Evolutionary conservation across 352 stramenopile genomes (phyloP), one percentile per base, ranked within the genome.

Genomic region (Halophytophthora batemanensis): DNA sequence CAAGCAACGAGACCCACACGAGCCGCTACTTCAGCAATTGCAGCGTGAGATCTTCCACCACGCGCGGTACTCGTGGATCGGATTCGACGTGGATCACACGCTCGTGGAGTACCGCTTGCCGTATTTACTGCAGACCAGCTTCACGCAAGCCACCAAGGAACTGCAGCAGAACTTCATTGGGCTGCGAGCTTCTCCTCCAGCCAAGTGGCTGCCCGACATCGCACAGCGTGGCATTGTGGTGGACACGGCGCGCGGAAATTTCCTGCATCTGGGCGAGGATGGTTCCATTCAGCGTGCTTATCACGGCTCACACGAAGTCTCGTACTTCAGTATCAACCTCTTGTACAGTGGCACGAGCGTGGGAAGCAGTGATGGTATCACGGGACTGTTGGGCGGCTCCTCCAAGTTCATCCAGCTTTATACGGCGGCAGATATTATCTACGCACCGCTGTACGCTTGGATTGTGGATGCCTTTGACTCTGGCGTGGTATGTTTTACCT

Each of bases 1-100:
- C 22, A 54, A 48, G 2, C 59, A 71, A 25, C 52, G 69, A 23
- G 52, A 75, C 0, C 34, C 48, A 19, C 58, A 55, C 18, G 36
- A 60, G 12, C 56, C 59, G 33, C 23, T 74, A 13, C 47, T 59
- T n/a, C 52, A 44, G 1, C 69, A 75, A 58, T 54, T 67, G 3
- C 60, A 71, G 14, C 42, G 69, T 2, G 62, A 66, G 49, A 54
- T 76, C 21, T 76, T 74, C 37, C 58, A 64, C 6, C 53, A 74
- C 41, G 37, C 53, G 22, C 45, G 57, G 7, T 83, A 83, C 58
- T 65, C 54, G n/a, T 83, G 72, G 72, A 70, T 83, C 45, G 72
- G 72, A 13, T 83, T 83, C 38, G 66, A 83, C 33, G 69, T 83
- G 1, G 72, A 83, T 53, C 72, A 83, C 52, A 80, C 69, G 3